Conservation (phyloP, 1,284 basidiomycete genomes). For the Vanrija sp. region DNA sequence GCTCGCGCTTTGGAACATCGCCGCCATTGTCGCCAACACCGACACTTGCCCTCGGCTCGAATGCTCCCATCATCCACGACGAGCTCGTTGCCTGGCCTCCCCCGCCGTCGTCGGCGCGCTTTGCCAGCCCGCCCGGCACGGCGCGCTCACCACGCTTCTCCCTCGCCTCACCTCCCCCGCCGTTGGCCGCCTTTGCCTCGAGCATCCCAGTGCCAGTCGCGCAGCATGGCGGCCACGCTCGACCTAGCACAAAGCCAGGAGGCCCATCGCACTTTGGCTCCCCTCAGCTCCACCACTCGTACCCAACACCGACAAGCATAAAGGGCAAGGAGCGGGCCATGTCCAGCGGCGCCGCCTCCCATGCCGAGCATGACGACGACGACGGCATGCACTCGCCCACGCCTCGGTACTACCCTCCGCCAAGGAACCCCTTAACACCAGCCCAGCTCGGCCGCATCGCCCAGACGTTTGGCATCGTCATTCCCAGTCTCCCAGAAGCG, state of each 20-base stretch:
- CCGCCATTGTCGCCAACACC: slow-evolving; percentile 20
- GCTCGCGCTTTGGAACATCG: slow-evolving; percentile 18
- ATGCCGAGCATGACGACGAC: neutral
- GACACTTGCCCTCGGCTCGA: slow-evolving; percentile 22
- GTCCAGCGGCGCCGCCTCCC: too few relatives aligned
- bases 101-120: slow-evolving; percentile 22
- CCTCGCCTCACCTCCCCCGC: neutral
- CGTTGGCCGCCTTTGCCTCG: too few relatives aligned
- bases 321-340: slow-evolving; percentile 16
- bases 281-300: too few relatives aligned
- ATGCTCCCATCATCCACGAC: slow-evolving; percentile 39
- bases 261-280: too few relatives aligned
- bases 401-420: slow-evolving; percentile 28
- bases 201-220: too few relatives aligned
- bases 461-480: slow-evolving; percentile 43
- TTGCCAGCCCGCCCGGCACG: slow-evolving; percentile 20
- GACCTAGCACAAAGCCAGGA: too few relatives aligned
- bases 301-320: neutral
- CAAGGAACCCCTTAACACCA: slow-evolving; percentile 34
- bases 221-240: too few relatives aligned
- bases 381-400: neutral
- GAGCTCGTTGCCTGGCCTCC: slow-evolving; percentile 41
- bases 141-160: slow-evolving; percentile 10
- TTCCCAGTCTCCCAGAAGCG: slow-evolving; percentile 24
- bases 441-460: slow-evolving; percentile 42